phyloP scores from a whole-genome alignment of 164 flowering plant species.

The Malania oleifera region DNA sequence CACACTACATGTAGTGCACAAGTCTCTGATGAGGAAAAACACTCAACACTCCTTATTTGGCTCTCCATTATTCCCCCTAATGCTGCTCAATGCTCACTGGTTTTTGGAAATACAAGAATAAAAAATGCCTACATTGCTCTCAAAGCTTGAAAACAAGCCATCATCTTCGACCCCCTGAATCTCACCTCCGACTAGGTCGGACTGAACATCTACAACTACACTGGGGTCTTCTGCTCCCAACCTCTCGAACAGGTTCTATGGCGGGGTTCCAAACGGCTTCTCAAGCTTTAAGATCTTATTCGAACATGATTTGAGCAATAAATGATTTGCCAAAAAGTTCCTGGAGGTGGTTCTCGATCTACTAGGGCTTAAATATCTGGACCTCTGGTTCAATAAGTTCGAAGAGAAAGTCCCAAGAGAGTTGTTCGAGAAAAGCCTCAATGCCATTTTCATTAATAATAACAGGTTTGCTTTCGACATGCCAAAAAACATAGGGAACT shows the following conservation, averaged over 20 bases:
- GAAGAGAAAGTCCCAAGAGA: constrained; percentile 67
- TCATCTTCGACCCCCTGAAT: constrained; percentile 73
- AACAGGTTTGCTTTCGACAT: constrained; percentile 62
- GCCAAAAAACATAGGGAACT: constrained; percentile 87
- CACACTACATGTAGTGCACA: too few relatives aligned
- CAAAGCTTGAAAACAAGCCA: constrained; percentile 86
- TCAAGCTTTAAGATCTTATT: constrained; percentile 30
- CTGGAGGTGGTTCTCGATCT: constrained; percentile 48
- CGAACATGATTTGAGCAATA: constrained; percentile 74
- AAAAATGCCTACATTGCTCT: constrained; percentile 73
- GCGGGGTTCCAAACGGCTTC: constrained; percentile 44
- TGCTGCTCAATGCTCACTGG: constrained; percentile 49
- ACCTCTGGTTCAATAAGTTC: constrained; percentile 80
- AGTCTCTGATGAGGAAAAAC: too few relatives aligned
- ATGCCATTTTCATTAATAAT: constrained; percentile 84
- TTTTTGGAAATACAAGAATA: constrained; percentile 57
- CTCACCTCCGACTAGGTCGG: constrained; percentile 75
- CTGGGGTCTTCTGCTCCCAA: constrained; percentile 62
- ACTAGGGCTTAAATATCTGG: constrained; percentile 46
- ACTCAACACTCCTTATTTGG: too few relatives aligned
- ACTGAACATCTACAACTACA: constrained; percentile 67
- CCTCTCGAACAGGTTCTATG: constrained; percentile 64
- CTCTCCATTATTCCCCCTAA: constrained; percentile 8
- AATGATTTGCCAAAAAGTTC: constrained; percentile 56
- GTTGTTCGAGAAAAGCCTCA: constrained; percentile 68